phyloP scores from a whole-genome alignment of 176 grass and related monocot genomes.

The Coix lacrymajobi region DNA sequence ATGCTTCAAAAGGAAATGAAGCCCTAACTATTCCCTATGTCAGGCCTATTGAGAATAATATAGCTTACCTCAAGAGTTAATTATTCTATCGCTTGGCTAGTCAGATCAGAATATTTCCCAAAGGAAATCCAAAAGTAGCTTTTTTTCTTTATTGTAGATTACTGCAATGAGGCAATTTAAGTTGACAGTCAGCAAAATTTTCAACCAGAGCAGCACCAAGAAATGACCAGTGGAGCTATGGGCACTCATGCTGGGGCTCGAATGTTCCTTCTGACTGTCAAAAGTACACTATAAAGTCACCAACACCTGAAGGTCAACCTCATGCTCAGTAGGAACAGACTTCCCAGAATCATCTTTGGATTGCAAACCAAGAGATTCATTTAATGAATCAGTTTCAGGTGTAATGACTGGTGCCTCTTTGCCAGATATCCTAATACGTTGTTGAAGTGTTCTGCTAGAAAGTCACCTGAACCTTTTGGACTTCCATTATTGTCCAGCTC shows the following conservation, averaged over 20 bases:
- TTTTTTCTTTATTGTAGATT: conserved; percentile 17
- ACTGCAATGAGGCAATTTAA: not conserved
- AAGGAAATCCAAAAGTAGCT: conserved; percentile 8
- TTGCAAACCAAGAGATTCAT: conserved; percentile 34
- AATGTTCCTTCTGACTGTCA: conserved; percentile 9
- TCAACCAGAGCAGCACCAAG: conserved; percentile 20
- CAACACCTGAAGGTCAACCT: conserved; percentile 39
- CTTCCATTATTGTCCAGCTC: not conserved
- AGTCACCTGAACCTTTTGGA: conserved; percentile 1
- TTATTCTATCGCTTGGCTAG: conserved; percentile 10
- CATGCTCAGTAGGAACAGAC: conserved; percentile 31
- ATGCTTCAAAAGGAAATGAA: not conserved
- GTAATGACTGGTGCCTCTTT: conserved; percentile 21
- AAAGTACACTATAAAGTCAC: conserved; percentile 30
- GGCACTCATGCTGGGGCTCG: conserved; percentile 1
- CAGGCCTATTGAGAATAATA: conserved; percentile 24
- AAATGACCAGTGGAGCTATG: not conserved
- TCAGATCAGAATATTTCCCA: conserved; percentile 27
- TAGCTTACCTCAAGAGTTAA: conserved; percentile 25
- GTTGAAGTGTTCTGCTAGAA: conserved; percentile 34
- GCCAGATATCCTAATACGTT: conserved; percentile 26
- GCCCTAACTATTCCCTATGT: conserved; percentile 21
- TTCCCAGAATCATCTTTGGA: conserved; percentile 24
- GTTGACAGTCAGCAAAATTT: conserved; percentile 11
- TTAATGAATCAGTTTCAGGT: conserved; percentile 26